Evolutionary conservation across 1,284 basidiomycete genomes (phyloP).

Genomic region (Hypsizygus ulmarius): DNA sequence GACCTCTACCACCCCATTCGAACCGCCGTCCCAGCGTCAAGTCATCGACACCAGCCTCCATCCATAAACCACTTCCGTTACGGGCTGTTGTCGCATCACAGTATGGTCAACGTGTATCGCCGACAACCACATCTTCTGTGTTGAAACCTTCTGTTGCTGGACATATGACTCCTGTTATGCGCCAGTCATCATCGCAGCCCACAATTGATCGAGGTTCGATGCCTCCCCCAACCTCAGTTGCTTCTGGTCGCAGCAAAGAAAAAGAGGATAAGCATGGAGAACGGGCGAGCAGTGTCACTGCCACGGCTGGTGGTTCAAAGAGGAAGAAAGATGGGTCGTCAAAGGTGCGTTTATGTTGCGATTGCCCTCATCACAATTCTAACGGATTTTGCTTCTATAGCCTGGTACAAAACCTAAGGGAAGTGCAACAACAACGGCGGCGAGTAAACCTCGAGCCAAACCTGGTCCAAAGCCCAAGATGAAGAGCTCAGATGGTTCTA

Average conservation of each 20-base stretch:
- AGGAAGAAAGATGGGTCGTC: conserved; percentile 46
- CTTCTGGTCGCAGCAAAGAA: conserved; percentile 23
- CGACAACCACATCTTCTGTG: conserved; percentile 14
- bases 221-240: conserved; percentile 47
- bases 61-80: conserved; percentile 10
- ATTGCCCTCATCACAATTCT: conserved; percentile 7
- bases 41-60: conserved; percentile 9
- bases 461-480: conserved; percentile 33
- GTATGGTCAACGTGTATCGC: conserved; percentile 12
- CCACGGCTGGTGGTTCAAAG: conserved; percentile 26
- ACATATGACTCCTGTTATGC: conserved; percentile 20
- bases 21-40: conserved; percentile 14
- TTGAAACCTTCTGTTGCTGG: conserved; percentile 19
- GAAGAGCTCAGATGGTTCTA: conserved; percentile 24
- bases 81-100: conserved; percentile 4
- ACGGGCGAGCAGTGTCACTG: conserved; percentile 19
- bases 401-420: conserved; percentile 36
- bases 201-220: conserved; percentile 51
- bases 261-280: conserved; percentile 28
- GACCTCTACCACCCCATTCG: conserved; percentile 19
- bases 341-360: conserved; percentile 38
- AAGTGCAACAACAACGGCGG: conserved; percentile 17
- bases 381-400: conserved; percentile 27
- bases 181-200: conserved; percentile 27
- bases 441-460: conserved; percentile 43